Evolutionary conservation across 805 yeast species (phyloP).

Genomic region (Suhomyces kilbournensis): DNA sequence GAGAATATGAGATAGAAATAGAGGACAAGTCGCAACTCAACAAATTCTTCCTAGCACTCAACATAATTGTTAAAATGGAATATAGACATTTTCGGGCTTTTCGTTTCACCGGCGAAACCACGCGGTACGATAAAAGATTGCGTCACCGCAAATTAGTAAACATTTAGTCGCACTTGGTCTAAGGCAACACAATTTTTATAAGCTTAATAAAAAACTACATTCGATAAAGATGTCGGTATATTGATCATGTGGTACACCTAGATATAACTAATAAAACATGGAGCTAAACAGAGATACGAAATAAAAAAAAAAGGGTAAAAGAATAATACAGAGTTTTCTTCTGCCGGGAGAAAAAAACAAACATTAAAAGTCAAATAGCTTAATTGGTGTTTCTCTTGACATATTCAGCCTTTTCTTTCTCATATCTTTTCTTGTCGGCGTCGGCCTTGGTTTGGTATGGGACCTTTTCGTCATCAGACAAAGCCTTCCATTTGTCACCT

Average conservation of each 20-base stretch:
- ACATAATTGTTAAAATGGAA: too few relatives aligned
- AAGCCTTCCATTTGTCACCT: slow-evolving; percentile 96
- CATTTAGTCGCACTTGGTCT: not conserved
- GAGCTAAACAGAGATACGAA: slow-evolving; percentile 6
- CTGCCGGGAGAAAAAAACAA: not conserved
- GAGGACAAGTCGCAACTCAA: not conserved
- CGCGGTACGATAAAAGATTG: not conserved
- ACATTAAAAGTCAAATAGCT: not conserved
- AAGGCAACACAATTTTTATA: too few relatives aligned
- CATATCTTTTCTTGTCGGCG: slow-evolving; percentile 96
- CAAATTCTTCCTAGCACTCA: too few relatives aligned
- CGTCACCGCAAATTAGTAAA: not conserved
- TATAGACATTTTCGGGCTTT: not conserved
- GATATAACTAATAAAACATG: slow-evolving; percentile 10
- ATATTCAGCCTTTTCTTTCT: slow-evolving; percentile 89
- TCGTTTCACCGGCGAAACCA: not conserved
- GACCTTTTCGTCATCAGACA: slow-evolving; percentile 73
- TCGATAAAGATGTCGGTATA: slow-evolving; percentile 2
- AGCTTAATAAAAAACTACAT: not conserved
- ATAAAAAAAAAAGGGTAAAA: slow-evolving; percentile 4
- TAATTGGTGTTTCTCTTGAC: slow-evolving; percentile 35
- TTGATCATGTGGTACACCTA: slow-evolving; percentile 8
- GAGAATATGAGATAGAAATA: not conserved
- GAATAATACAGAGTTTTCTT: slow-evolving; percentile 1
- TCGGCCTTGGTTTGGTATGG: slow-evolving; percentile 94